These are phyloP conservation scores for Fusarium avenaceum DNA, from an alignment of 2,329 filamentous ascomycete species.

Conservation along the genomic window DNA sequence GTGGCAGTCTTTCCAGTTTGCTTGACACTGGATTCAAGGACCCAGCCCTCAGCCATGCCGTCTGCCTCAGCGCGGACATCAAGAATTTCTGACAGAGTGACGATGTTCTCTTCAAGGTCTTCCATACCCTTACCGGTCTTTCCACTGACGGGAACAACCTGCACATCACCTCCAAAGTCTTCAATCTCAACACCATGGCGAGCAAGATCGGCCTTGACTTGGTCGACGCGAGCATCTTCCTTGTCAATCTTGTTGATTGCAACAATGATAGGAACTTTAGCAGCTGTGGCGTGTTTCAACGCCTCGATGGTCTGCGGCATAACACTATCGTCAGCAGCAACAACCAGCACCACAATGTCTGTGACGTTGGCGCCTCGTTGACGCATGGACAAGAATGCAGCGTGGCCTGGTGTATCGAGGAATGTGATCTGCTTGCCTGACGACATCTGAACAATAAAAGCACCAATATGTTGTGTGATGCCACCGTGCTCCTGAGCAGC, in stretches of 20 bases:
- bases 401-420: conserved; percentile 95
- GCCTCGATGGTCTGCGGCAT: conserved; percentile 98
- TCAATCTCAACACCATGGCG: conserved; percentile 90
- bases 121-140: conserved; percentile 94
- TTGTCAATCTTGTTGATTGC: conserved; percentile 99
- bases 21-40: conserved; percentile 92
- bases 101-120: conserved; percentile 90
- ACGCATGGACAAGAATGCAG: conserved; percentile 95
- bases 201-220: conserved; percentile 89
- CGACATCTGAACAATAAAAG: conserved; percentile 91
- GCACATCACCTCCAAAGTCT: conserved; percentile 94
- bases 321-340: conserved; percentile 96
- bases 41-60: conserved; percentile 89
- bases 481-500: conserved; percentile 93
- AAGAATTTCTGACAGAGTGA: conserved; percentile 88
- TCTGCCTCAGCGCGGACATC: conserved; percentile 86
- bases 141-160: conserved; percentile 90
- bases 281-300: conserved; percentile 89
- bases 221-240: conserved; percentile 81
- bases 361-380: conserved; percentile 96
- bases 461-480: conserved; percentile 98
- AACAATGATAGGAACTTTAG: conserved; percentile 94
- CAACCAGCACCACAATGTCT: conserved; percentile 95
- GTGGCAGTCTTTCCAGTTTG: conserved; percentile 87
- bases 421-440: conserved; percentile 94